phyloP scores from a whole-genome alignment of 805 yeast genomes.

The Kluyveromyces siamensis region DNA sequence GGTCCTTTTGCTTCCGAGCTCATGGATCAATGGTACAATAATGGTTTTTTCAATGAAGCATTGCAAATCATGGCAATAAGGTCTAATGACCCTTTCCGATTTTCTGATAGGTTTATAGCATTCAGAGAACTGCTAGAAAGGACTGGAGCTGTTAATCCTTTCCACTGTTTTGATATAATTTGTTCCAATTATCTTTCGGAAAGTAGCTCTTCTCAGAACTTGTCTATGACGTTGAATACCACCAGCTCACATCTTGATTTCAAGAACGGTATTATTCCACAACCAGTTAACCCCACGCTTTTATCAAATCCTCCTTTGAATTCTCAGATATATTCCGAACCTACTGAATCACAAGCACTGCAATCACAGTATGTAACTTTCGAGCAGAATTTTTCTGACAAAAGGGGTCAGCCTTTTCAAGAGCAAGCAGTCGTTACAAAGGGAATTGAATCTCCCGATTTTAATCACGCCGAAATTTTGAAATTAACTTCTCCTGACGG shows the following conservation, averaged over 20 bases:
- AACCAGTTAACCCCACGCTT: neutral
- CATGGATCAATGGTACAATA: constrained; percentile 75
- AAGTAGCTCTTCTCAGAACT: neutral
- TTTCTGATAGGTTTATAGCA: constrained; percentile 18
- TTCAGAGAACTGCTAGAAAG: constrained; percentile 16
- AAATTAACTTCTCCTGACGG: constrained; percentile 17
- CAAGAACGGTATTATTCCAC: neutral
- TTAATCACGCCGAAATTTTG: constrained; percentile 20
- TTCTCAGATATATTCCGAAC: neutral
- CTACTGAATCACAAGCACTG: neutral
- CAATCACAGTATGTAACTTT: neutral
- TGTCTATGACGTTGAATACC: neutral
- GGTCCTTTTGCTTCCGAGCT: constrained; percentile 75
- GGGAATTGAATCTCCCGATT: constrained; percentile 11
- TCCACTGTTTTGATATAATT: constrained; percentile 15
- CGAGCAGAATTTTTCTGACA: neutral
- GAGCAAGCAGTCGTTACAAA: neutral
- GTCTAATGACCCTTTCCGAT: constrained; percentile 20
- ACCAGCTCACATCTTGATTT: neutral
- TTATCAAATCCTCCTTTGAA: neutral
- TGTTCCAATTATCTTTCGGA: neutral
- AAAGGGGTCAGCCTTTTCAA: neutral
- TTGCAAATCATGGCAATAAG: constrained; percentile 44
- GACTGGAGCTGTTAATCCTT: constrained; percentile 22
- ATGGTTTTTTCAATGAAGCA: constrained; percentile 50